Conservation (phyloP, 192 early-diverging fungal species). For the Mortierella hygrophila region DNA sequence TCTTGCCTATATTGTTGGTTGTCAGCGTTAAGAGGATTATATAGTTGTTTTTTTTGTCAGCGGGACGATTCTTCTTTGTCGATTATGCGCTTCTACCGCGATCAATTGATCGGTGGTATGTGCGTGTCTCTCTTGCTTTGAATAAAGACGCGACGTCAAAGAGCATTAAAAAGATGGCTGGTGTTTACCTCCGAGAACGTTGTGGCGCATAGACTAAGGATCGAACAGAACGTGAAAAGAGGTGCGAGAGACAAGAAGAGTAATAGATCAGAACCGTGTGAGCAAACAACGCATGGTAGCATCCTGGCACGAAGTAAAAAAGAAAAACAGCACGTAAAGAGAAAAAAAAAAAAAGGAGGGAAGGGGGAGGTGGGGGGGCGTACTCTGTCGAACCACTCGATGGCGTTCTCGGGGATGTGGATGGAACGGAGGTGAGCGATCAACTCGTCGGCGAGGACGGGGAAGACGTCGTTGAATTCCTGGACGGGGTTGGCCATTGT, state of each 20-base stretch:
- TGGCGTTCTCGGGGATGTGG: slow-evolving; percentile 76
- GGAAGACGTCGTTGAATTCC: slow-evolving; percentile 83
- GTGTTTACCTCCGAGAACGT: slow-evolving; percentile 64
- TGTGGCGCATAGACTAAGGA: slow-evolving; percentile 63
- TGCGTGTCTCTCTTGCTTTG: background rate
- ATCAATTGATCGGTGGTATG: background rate
- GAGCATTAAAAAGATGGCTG: background rate
- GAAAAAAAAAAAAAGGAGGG: background rate
- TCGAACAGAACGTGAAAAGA: background rate
- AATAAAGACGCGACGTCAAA: background rate
- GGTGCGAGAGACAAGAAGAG: background rate
- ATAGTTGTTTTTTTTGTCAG: background rate
- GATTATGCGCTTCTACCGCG: background rate
- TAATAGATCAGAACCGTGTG: background rate
- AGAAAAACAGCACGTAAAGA: slow-evolving; percentile 1
- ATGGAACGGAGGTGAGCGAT: slow-evolving; percentile 77
- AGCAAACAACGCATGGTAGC: background rate
- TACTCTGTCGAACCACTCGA: slow-evolving; percentile 75
- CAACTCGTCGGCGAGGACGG: slow-evolving; percentile 80
- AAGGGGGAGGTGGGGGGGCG: background rate
- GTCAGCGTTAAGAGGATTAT: background rate
- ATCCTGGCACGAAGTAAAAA: background rate
- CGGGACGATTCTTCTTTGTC: background rate
- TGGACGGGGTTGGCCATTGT: slow-evolving; percentile 45
- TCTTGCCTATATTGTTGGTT: slow-evolving; percentile 76